A percentile compares a stretch with the other conserved stretches of the same genome.
phyloP scores from a whole-genome alignment of 1,139 yeast species.

The Taphrina betulina region DNA sequence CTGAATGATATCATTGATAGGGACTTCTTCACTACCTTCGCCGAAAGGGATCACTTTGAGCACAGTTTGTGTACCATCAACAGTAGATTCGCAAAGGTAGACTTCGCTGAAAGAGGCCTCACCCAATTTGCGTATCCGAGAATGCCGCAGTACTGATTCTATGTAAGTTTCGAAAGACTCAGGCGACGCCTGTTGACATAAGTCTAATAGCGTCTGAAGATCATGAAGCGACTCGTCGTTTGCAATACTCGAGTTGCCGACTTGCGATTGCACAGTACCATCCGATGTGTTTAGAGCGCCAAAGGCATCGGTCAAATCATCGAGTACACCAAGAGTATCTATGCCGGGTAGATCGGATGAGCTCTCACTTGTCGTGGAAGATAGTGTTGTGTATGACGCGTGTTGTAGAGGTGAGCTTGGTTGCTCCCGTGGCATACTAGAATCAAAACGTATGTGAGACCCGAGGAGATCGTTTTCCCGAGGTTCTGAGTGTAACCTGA shows the following conservation, averaged over 20 bases:
- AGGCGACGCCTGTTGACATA: slow-evolving; percentile 10
- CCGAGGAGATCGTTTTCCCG: neutral
- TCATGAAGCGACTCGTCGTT: neutral
- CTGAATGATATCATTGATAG: slow-evolving; percentile 50
- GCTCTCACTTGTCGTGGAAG: too few species aligned
- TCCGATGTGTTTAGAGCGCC: neutral
- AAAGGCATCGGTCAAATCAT: neutral
- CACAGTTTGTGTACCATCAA: slow-evolving; percentile 41
- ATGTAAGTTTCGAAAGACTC: slow-evolving; percentile 8
- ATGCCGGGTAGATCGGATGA: neutral
- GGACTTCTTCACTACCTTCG: slow-evolving; percentile 46
- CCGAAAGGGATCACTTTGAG: slow-evolving; percentile 57
- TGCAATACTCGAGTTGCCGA: neutral
- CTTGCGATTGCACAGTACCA: neutral
- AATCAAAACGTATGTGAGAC: slow-evolving; percentile 1
- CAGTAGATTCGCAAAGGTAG: slow-evolving; percentile 40
- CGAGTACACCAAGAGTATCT: neutral
- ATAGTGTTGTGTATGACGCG: too few species aligned
- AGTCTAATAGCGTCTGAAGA: neutral
- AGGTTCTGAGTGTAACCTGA: neutral
- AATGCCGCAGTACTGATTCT: neutral
- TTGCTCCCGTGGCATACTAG: too few species aligned
- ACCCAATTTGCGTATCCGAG: slow-evolving; percentile 44
- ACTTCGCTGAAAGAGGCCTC: slow-evolving; percentile 54
- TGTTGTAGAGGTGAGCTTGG: too few species aligned